Percentiles rank a stretch among this genome's conserved stretches.
Conservation (phyloP, 495 filamentous ascomycete species). For the Aspergillus baeticus region DNA sequence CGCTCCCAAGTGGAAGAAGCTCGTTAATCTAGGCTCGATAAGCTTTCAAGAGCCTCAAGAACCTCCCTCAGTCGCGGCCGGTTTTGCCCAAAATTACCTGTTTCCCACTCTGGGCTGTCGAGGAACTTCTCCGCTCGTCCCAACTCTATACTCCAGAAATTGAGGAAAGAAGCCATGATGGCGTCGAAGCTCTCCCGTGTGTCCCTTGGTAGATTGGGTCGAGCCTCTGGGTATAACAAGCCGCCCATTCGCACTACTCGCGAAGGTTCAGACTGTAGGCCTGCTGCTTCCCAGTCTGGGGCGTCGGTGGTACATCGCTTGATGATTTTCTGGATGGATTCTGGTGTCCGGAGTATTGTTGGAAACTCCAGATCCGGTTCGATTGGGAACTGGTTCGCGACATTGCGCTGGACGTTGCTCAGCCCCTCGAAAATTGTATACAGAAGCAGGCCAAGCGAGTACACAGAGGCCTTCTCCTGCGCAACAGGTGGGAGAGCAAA, state of each 20-base stretch:
- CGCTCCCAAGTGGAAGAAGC: not conserved
- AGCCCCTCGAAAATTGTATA: conserved; percentile 4
- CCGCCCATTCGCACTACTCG: not conserved
- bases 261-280: not conserved
- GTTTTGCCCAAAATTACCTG: conserved; percentile 3
- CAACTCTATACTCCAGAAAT: conserved; percentile 5
- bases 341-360: conserved; percentile 4
- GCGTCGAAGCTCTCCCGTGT: not conserved
- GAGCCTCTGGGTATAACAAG: conserved; percentile 3
- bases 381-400: conserved; percentile 8
- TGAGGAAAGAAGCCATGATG: not conserved
- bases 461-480: conserved; percentile 4
- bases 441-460: not conserved
- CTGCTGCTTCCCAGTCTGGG: not conserved
- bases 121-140: conserved; percentile 4
- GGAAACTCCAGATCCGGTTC: conserved; percentile 8
- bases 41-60: not conserved
- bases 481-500: conserved; percentile 1
- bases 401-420: conserved; percentile 8
- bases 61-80: conserved; percentile 2
- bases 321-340: not conserved
- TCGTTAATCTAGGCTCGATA: not conserved
- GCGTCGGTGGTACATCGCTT: not conserved
- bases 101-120: not conserved
- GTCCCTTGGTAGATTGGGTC: not conserved